phyloP scores from a whole-genome alignment of 2,329 filamentous ascomycete genomes.

The Colletotrichum cereale region DNA sequence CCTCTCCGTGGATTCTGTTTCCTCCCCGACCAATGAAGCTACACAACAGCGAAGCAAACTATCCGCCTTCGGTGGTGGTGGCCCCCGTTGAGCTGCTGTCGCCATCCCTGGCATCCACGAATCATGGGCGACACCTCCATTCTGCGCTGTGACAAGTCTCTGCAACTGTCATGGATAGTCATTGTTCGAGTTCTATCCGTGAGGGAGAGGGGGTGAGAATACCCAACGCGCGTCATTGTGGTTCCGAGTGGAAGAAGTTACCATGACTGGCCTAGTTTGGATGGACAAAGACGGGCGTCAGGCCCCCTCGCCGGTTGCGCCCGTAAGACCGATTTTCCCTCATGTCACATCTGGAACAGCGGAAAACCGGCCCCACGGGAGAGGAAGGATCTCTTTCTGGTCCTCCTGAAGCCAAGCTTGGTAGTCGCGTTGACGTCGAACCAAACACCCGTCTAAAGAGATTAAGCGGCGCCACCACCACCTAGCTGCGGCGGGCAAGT shows the following conservation, averaged over 20 bases:
- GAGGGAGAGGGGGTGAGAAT: constrained; percentile 19
- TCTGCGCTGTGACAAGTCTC: constrained; percentile 19
- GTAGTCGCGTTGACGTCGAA: constrained; percentile 12
- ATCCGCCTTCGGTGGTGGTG: constrained; percentile 16
- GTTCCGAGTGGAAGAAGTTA: constrained; percentile 16
- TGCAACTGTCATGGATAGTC: constrained; percentile 27
- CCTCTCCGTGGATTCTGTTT: constrained; percentile 3
- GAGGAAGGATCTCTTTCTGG: constrained; percentile 7
- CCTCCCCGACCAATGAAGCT: constrained; percentile 19
- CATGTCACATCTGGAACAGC: constrained; percentile 33
- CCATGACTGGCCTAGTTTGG: constrained; percentile 22
- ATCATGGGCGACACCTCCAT: constrained; percentile 33
- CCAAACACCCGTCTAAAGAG: constrained; percentile 10
- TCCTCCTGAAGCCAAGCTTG: constrained; percentile 11
- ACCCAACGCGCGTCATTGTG: constrained; percentile 16
- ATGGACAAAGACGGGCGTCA: constrained; percentile 32
- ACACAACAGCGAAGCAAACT: constrained; percentile 1
- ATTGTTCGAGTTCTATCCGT: neutral
- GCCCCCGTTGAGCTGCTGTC: constrained; percentile 25
- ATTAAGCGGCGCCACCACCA: constrained; percentile 7
- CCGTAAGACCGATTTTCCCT: constrained; percentile 21
- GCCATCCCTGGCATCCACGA: constrained; percentile 29
- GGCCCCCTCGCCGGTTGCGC: constrained; percentile 31
- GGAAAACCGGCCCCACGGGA: constrained; percentile 23
- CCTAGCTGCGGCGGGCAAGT: neutral